A percentile compares a stretch with the other conserved stretches of the same genome.
Conservation (phyloP, 2,329 filamentous ascomycete genomes). For the Diaporthe citriasiana region DNA sequence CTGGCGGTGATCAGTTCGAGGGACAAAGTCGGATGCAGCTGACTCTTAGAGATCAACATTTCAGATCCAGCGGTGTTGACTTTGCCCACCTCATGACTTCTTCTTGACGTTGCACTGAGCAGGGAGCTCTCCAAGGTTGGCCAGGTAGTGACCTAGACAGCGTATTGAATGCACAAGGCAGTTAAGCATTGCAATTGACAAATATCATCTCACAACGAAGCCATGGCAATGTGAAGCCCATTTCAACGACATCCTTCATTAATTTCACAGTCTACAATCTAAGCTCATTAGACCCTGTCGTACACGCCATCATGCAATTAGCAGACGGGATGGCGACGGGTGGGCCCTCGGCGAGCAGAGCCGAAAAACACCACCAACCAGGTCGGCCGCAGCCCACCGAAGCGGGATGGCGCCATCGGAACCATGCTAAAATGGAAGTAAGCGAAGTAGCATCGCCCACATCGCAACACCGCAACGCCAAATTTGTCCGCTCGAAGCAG, state of each 20-base stretch:
- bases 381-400: background rate
- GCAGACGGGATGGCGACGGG: constrained; percentile 21
- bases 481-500: background rate
- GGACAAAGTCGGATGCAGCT: too few relatives aligned
- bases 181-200: too few relatives aligned
- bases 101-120: too few relatives aligned
- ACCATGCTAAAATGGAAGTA: constrained; percentile 7
- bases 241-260: too few relatives aligned
- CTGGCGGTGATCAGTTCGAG: background rate
- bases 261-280: background rate
- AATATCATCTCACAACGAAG: background rate
- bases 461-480: background rate
- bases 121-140: too few relatives aligned
- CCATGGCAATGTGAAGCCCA: background rate
- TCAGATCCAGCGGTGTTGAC: too few relatives aligned
- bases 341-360: constrained; percentile 10
- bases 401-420: constrained; percentile 36
- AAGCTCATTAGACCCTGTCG: constrained; percentile 23
- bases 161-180: too few relatives aligned
- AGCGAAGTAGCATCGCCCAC: constrained; percentile 25
- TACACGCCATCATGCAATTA: constrained; percentile 26
- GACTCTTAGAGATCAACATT: too few relatives aligned
- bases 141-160: too few relatives aligned
- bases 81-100: too few relatives aligned
- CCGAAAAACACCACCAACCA: constrained; percentile 26